A percentile compares a stretch with the other conserved stretches of the same genome.
Conservation (phyloP, 2,329 filamentous ascomycete species). For the Aspergillus calidoustus region DNA sequence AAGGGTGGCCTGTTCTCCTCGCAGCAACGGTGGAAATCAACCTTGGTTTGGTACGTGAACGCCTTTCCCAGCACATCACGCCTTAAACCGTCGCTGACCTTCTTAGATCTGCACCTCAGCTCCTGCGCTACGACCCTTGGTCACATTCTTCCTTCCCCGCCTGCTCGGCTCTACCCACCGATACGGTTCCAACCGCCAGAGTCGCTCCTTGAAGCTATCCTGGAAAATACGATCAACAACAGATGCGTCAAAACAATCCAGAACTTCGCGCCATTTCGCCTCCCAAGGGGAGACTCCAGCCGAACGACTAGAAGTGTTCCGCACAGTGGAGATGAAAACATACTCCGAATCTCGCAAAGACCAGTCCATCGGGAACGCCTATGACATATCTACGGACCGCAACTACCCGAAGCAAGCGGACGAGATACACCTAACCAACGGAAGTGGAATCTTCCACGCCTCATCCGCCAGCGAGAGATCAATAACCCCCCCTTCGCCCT, state of each 20-base stretch:
- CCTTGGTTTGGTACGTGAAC: slow-evolving; percentile 38
- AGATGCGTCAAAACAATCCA: slow-evolving; percentile 28
- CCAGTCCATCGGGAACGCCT: slow-evolving; percentile 21
- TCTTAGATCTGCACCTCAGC: slow-evolving; percentile 43
- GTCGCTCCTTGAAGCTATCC: slow-evolving; percentile 23
- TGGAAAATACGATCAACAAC: slow-evolving; percentile 25
- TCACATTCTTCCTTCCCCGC: slow-evolving; percentile 37
- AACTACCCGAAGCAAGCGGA: slow-evolving; percentile 21
- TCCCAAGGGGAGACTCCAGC: slow-evolving; percentile 23
- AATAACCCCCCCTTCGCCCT: slow-evolving; percentile 5
- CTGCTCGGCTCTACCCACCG: slow-evolving; percentile 35
- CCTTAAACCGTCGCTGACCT: slow-evolving; percentile 6
- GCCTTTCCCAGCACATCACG: background rate
- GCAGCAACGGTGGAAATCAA: slow-evolving; percentile 40
- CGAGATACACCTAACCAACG: slow-evolving; percentile 27
- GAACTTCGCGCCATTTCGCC: slow-evolving; percentile 19
- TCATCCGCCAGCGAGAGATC: slow-evolving; percentile 32
- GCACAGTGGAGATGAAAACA: slow-evolving; percentile 42
- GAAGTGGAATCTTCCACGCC: slow-evolving; percentile 19
- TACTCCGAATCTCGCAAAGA: slow-evolving; percentile 33
- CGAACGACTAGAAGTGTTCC: slow-evolving; percentile 37
- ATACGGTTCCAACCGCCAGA: slow-evolving; percentile 24
- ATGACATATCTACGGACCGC: slow-evolving; percentile 25
- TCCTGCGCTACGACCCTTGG: slow-evolving; percentile 41
- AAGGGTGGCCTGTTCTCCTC: slow-evolving; percentile 39